Conservation (phyloP, 2,329 filamentous ascomycete genomes). For the Simplicillium sp. region DNA sequence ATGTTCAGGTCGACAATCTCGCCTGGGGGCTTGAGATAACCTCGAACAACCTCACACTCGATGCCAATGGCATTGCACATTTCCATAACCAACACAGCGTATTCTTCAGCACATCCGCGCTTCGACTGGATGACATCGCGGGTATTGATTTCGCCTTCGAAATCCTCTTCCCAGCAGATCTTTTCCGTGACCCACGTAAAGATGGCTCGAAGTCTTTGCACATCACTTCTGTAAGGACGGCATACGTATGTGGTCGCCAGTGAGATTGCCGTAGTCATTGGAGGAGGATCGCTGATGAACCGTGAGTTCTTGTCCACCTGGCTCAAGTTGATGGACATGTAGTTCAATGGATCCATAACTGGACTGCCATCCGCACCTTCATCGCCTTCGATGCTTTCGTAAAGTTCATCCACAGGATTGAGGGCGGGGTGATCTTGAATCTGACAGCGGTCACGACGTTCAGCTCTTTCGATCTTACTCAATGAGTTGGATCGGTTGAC, state of each 20-base stretch:
- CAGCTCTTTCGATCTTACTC: constrained; percentile 76
- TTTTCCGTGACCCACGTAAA: constrained; percentile 98
- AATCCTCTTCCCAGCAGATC: constrained; percentile 90
- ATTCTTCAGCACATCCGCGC: constrained; percentile 79
- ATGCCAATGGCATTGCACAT: constrained; percentile 91
- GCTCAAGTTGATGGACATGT: constrained; percentile 66
- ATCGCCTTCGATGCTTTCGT: constrained; percentile 78
- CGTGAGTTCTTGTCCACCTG: constrained; percentile 94
- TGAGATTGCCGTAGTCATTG: constrained; percentile 70
- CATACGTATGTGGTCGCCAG: constrained; percentile 89
- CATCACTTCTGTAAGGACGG: constrained; percentile 85
- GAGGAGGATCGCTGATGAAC: constrained; percentile 76
- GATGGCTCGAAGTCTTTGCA: constrained; percentile 85
- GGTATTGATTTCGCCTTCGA: constrained; percentile 76
- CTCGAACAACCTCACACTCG: constrained; percentile 76
- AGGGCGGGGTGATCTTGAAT: constrained; percentile 89
- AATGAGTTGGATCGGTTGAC: constrained; percentile 92
- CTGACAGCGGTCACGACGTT: constrained; percentile 80
- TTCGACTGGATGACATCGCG: constrained; percentile 75
- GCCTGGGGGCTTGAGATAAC: constrained; percentile 84
- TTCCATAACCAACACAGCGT: constrained; percentile 77
- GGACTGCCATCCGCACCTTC: constrained; percentile 79
- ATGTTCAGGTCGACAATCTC: constrained; percentile 73
- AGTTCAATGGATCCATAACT: constrained; percentile 75
- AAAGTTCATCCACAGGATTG: constrained; percentile 81